These are phyloP conservation scores for Teratosphaeria zuluensis DNA, from an alignment of 2,329 filamentous ascomycete genomes.

Conservation along the genomic window DNA sequence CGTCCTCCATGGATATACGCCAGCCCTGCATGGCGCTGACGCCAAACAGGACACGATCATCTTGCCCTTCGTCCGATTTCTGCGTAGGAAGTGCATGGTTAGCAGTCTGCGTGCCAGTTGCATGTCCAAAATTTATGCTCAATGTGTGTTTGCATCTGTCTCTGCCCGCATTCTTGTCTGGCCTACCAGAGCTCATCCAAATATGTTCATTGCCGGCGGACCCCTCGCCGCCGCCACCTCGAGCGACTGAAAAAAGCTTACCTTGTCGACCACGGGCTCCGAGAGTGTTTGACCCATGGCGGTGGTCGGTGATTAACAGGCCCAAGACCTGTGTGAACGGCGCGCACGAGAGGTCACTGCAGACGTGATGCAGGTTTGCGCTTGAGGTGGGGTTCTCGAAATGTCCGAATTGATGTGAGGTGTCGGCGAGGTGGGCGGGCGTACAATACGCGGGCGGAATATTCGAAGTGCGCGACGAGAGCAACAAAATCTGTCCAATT, in stretches of 20 bases:
- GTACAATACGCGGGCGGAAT: neutral
- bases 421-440: neutral
- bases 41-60: slow-evolving; percentile 87
- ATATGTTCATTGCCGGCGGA: neutral
- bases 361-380: neutral
- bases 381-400: neutral
- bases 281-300: slow-evolving; percentile 98
- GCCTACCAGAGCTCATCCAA: neutral
- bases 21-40: slow-evolving; percentile 99
- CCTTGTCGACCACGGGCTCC: slow-evolving; percentile 98
- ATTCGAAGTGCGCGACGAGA: neutral
- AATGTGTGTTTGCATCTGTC: neutral
- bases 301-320: neutral
- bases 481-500: neutral
- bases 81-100: slow-evolving; percentile 29
- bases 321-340: neutral
- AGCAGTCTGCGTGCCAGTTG: slow-evolving; percentile 1
- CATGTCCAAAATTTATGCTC: neutral
- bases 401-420: neutral
- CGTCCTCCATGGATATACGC: slow-evolving; percentile 99
- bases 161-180: neutral
- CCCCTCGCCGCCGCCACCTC: neutral
- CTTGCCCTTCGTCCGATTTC: slow-evolving; percentile 81
- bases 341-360: neutral
- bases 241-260: slow-evolving; percentile 40